Conservation (phyloP, 2,329 filamentous ascomycete species). For the Epicoccum sorghinum region DNA sequence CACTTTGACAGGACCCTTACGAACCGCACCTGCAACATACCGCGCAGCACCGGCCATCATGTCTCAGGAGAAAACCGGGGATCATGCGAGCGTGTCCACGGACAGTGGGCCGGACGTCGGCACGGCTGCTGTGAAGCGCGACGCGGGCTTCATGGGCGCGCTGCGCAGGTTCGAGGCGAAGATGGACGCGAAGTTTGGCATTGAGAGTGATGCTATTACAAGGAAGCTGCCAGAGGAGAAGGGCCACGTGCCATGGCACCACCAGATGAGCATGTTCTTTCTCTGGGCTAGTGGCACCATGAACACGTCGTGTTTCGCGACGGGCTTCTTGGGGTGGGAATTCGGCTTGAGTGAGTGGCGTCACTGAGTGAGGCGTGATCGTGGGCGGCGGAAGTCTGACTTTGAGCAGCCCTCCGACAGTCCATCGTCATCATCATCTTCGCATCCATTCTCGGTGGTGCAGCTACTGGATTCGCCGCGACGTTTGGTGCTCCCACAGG, state of each 20-base stretch:
- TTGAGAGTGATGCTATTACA: constrained; percentile 33
- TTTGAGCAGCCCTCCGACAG: constrained; percentile 46
- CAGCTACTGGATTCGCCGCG: constrained; percentile 50
- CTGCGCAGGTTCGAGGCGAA: constrained; percentile 27
- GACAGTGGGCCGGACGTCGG: constrained; percentile 14
- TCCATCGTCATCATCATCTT: constrained; percentile 50
- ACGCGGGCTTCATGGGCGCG: constrained; percentile 23
- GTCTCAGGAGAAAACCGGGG: constrained; percentile 23
- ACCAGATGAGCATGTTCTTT: constrained; percentile 47
- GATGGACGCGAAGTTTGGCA: constrained; percentile 29
- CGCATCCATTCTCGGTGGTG: constrained; percentile 49
- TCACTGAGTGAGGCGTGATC: not conserved
- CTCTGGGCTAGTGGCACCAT: constrained; percentile 53
- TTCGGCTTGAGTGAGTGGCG: constrained; percentile 50
- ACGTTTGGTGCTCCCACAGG: constrained; percentile 51
- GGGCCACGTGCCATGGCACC: constrained; percentile 32
- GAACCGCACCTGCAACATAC: not conserved
- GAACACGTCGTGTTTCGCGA: constrained; percentile 50
- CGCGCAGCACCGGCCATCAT: constrained; percentile 13
- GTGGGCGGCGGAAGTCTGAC: constrained; percentile 2
- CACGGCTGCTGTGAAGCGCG: constrained; percentile 7
- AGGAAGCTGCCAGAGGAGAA: constrained; percentile 37
- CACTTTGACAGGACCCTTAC: not conserved
- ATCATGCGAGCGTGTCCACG: constrained; percentile 18
- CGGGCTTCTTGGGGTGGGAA: constrained; percentile 55